Base-by-base conservation (phyloP, 495 filamentous ascomycete species). In the Penicillium mononematosum region DNA sequence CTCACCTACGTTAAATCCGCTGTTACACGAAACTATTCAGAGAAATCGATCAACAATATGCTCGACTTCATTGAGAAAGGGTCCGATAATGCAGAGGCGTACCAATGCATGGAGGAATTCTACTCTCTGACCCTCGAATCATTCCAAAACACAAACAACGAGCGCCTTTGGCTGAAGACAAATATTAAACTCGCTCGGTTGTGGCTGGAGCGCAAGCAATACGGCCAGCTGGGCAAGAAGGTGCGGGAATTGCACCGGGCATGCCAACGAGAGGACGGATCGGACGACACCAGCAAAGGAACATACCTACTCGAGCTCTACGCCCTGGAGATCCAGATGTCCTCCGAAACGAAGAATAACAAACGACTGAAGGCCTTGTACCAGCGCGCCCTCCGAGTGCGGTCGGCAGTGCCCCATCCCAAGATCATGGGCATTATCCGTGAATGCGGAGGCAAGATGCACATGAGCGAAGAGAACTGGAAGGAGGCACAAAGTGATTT, bases 391-490 rank as follows among this genome's bases (percentile, higher is more conserved):
- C 81, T 98, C 14, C 87, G 87, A 48, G 93, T 98, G 20, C 85
- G 89, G 50, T 98, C 94, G 44, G 94, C 95, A 0, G 95, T 98
- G 8, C 92, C 94, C 11, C 94, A 98, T 72, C 94, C 94, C 50
- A 96, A 96, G 76, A 96, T 98, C 66, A 97, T 98, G 90, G 94
- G 94, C 32, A 91, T 98, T 68, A 98, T 98, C 67, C 88, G 95
- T 49, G 94, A 98, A 73, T 98, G 94, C 71, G 95, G 94, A 61
- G 94, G 94, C 58, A 98, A 98, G 78, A 98, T 98, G 94, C 92
- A 98, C 73, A 97, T 98, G 95, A 96, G 90, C 66, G 94, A 98
- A 78, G 94, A 98, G 75, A 96, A 96, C 71, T 98, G 94, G 94
- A 90, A 96, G 72, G 89, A 91, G 56, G 94, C 94, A 5, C 93